Conservation (phyloP, 2,329 filamentous ascomycete genomes). For the Graphilbum fragrans region DNA sequence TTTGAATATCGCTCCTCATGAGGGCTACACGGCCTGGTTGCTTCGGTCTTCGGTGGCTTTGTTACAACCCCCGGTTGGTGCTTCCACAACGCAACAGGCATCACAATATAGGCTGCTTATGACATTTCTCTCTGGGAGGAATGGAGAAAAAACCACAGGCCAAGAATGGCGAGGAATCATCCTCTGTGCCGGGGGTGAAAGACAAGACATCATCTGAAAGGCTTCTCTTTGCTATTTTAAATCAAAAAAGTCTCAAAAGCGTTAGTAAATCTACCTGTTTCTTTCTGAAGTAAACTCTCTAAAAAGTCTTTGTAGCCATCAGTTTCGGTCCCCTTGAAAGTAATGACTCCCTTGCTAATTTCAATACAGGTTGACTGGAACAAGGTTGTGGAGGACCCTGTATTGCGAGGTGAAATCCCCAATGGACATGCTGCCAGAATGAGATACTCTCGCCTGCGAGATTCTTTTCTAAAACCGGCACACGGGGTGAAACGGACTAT, state of each 20-base stretch:
- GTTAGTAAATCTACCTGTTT: conserved; percentile 17
- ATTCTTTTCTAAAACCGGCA: conserved; percentile 21
- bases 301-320: conserved; percentile 4
- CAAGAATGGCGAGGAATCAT: no score
- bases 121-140: no score
- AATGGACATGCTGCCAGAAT: conserved; percentile 51
- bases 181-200: no score
- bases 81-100: no score
- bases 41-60: no score
- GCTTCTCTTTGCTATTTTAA: conserved; percentile 47
- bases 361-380: conserved; percentile 44
- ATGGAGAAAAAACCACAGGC: no score
- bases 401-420: conserved; percentile 39
- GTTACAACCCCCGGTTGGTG: no score
- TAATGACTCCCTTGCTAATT: background rate
- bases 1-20: no score
- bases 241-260: conserved; percentile 48
- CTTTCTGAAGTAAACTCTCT: background rate
- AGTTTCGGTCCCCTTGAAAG: no score
- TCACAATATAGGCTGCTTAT: no score
- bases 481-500: no score
- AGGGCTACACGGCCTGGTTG: no score
- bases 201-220: conserved; percentile 36
- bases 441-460: conserved; percentile 42
- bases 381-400: conserved; percentile 40